Evolutionary conservation across 2,329 filamentous ascomycete genomes (phyloP), one percentile per base, ranked within the genome.

Genomic region (Trichoderma oligosporum): DNA sequence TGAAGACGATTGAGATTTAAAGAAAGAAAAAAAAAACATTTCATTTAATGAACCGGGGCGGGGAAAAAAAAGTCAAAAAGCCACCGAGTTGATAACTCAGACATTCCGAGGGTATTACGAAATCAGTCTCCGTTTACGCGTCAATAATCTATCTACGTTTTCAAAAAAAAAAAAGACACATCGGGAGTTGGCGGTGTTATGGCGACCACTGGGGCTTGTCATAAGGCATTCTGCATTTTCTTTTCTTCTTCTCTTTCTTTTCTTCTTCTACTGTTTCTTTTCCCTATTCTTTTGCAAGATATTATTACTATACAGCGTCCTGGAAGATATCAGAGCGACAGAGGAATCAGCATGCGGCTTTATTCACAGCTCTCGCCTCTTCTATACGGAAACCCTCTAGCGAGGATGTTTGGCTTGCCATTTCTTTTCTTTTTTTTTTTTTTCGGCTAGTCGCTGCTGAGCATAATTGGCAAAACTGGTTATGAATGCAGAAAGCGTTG

Each of bases 1-100:
- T 84, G 81, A 84, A 82, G 74, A 82, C 80, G 60, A 84, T 84
- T 70, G 81, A 83, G 70, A 84, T 84, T 64, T 84, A 60, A 69
- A 42, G 22, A 42, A 24, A n/a, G n/a, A n/a, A n/a, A n/a, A n/a
- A n/a, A n/a, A n/a, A n/a, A n/a, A n/a, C n/a, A 24, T 35, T 25
- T 48, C 39, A 44, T 24, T 36, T 45, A 22, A 54, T 29, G 51
- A 46, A 12, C 38, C 31, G 39, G 4, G 41, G 42, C 41, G 33
- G 24, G 22, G 36, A 8, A 27, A 36, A 29, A 29, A 29, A 33
- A 48, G n/a, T n/a, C n/a, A n/a, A 25, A 12, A 35, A 31, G 27
- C 18, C 38, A 27, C 39, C 24, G 45, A 58, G 44, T 48, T 48
- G 53, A 60, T 36, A 55, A 45, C 38, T 36, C 47, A 61, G 25